These are phyloP conservation scores for Rhexocercosporidium sp. DNA, from an alignment of 2,329 filamentous ascomycete genomes.

Conservation along the genomic window DNA sequence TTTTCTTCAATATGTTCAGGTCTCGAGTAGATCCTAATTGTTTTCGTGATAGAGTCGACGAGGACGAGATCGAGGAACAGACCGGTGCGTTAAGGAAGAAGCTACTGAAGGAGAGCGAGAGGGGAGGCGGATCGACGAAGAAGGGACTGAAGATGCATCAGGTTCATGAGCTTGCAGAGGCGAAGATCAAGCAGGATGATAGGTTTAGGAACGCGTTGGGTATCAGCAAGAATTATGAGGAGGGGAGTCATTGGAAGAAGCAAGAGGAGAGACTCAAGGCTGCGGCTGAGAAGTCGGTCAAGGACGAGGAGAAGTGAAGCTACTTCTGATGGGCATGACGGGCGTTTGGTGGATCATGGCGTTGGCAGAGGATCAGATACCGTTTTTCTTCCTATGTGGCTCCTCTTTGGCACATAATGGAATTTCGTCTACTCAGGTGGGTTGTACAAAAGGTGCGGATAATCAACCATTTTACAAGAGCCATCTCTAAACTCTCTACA, in stretches of 20 bases:
- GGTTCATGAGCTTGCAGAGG: conserved; percentile 93
- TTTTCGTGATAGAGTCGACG: conserved; percentile 63
- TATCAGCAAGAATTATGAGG: conserved; percentile 84
- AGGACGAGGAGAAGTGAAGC: conserved; percentile 26
- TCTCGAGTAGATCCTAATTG: conserved; percentile 19
- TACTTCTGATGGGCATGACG: not conserved
- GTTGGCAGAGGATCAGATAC: not conserved
- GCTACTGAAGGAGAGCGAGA: conserved; percentile 53
- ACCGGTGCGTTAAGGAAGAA: conserved; percentile 70
- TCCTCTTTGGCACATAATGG: not conserved
- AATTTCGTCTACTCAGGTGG: not conserved
- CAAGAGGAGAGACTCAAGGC: conserved; percentile 73
- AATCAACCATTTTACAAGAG: not conserved
- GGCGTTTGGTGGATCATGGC: conserved; percentile 4
- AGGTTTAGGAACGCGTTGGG: conserved; percentile 83
- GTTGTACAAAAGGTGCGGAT: conserved; percentile 21
- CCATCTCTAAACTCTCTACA: conserved; percentile 53
- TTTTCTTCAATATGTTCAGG: no score
- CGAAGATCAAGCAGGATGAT: conserved; percentile 96
- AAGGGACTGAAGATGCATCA: conserved; percentile 85
- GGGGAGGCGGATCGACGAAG: conserved; percentile 45
- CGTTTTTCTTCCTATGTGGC: not conserved
- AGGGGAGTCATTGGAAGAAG: conserved; percentile 83
- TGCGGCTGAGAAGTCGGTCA: conserved; percentile 45
- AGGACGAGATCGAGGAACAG: conserved; percentile 86